Base-by-base conservation (phyloP, 1,284 basidiomycete species). In the Neonothopanus nambi region DNA sequence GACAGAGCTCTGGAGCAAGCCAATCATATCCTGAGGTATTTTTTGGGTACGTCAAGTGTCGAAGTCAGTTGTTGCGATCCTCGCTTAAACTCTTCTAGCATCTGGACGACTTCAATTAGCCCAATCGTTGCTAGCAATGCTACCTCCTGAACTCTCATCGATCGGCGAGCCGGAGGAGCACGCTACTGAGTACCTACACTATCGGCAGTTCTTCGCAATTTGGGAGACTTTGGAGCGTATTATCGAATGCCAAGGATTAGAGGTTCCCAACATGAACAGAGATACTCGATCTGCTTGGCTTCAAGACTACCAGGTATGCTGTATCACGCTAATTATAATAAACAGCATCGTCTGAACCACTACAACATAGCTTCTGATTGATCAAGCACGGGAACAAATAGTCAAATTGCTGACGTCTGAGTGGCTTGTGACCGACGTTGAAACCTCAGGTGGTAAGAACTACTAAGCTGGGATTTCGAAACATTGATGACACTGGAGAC, bases 1-100 rank as follows among this genome's bases (percentile, higher is more conserved):
- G 72, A 76, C n/a, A 85, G 85, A 15, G 93, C 93, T 0, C 73
- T 97, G 3, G 81, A 89, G 63, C 91, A 94, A 62, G 85, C 91
- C 1, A 93, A 95, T 57, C 85, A 90, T 37, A 88, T 95, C 48
- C 69, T 93, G 52, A 84, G 94, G 13, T 93, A 93, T 66, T 92
- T 96, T 76, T 80, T 97, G 17, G 84, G 93, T 93, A 63, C 40
- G 81, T 66, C 44, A 48, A 18, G 15, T 18, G 24, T 15, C n/a
- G n/a, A n/a, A n/a, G n/a, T 39, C n/a, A 41, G 11, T 8, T 54
- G 1, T 37, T 35, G 17, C 26, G 23, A 43, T 18, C 44, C 26
- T 63, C 28, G 62, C 47, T 50, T 17, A 30, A 44, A 2, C 28
- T 15, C 35, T 13, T 23, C 5, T 63, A 93, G 92, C 82, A 12